A percentile compares a stretch with the other conserved stretches of the same genome.
These are phyloP conservation scores for Lantana camara DNA, from an alignment of 257 asterid species.

Conservation along the genomic window DNA sequence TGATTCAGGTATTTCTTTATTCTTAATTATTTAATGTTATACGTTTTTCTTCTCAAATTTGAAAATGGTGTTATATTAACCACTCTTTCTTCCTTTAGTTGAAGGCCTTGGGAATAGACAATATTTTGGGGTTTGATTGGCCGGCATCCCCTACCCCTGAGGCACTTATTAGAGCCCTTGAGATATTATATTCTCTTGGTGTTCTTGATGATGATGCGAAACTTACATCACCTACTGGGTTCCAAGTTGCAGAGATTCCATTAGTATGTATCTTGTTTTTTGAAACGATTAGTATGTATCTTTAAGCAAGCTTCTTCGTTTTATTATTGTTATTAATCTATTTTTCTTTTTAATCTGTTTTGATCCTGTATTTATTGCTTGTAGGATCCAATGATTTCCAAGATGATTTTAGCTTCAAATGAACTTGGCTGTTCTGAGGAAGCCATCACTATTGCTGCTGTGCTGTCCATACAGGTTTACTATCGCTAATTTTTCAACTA, in stretches of 20 bases:
- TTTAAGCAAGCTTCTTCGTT: background rate
- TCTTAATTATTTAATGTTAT: background rate
- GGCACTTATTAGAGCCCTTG: constrained; percentile 95
- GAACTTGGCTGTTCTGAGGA: constrained; percentile 90
- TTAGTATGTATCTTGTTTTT: constrained; percentile 62
- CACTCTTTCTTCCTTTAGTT: constrained; percentile 43
- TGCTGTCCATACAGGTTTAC: constrained; percentile 84
- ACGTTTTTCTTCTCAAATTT: background rate
- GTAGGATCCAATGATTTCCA: constrained; percentile 76
- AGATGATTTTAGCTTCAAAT: constrained; percentile 70
- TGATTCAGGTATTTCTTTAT: constrained; percentile 73
- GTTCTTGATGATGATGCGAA: constrained; percentile 92
- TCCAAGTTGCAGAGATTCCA: constrained; percentile 97
- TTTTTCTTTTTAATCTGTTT: constrained; percentile 18
- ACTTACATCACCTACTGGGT: constrained; percentile 89
- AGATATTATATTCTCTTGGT: constrained; percentile 88
- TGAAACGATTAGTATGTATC: constrained; percentile 63
- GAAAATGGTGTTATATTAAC: constrained; percentile 10
- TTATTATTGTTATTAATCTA: constrained; percentile 6
- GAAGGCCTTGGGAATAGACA: constrained; percentile 92
- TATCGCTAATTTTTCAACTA: background rate
- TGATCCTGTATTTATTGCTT: background rate
- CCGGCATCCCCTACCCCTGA: constrained; percentile 96
- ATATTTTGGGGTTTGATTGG: constrained; percentile 95
- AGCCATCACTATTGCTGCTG: constrained; percentile 87